Evolutionary conservation across 306 rosid genomes (phyloP), one percentile per base, ranked within the genome.

Genomic region (Carpinus viminea): DNA sequence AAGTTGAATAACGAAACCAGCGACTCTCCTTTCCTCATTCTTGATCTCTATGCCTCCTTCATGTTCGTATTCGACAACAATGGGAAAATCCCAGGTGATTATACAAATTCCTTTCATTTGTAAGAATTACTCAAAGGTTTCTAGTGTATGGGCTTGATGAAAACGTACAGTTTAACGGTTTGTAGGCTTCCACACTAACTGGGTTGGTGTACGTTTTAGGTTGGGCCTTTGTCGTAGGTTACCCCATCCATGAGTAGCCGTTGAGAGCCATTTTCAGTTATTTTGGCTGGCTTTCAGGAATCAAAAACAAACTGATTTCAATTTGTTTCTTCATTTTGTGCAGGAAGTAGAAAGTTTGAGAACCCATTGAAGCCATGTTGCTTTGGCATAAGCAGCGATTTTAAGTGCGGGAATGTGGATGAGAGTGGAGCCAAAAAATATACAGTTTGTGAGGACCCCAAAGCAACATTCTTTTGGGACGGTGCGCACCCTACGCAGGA

Each of bases 391-490:
- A 88, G 88, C 76, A 85, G 68, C 4, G 69, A 38, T 64, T 82
- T 79, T 78, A 82, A 72, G 0, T 95, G 98, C 56, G 98, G 98
- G 55, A 89, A 87, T 57, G 84, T 91, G 13, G 93, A 86, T 16
- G 24, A 20, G 16, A 84, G 78, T 9, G 87, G 85, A 0, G 85
- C 68, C 24, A 95, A 83, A 86, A 90, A 85, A 71, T 95, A 88
- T 64, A 74, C 53, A n/a, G 78, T 95, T 0, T 95, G 98, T 53
- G 80, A 87, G 17, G 54, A 88, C 43, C 98, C 97, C 0, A 61
- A 81, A 71, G 79, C 92, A 0, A 69, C 97, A 17, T 95, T 95
- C 89, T 95, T 95, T 75, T 95, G 98, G 98, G 98, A 95, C 74
- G 7, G 31, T 31, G 90, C 79, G 60, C 98, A 95, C 66, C 98